These are phyloP conservation scores for Nothomitra cinnamomea DNA, from an alignment of 2,329 filamentous ascomycete genomes.

Conservation along the genomic window DNA sequence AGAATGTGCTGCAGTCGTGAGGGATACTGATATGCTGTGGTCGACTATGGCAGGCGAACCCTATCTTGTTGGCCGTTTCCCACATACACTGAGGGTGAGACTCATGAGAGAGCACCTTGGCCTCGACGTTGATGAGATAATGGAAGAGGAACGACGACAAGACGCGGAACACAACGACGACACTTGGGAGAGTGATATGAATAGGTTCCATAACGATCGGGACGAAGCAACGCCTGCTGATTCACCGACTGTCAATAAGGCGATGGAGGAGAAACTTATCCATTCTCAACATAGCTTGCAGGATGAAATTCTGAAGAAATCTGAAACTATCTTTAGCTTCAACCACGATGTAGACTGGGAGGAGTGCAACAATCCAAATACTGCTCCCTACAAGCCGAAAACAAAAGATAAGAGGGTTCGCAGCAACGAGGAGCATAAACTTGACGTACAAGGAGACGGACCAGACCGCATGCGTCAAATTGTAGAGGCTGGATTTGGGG, in stretches of 20 bases:
- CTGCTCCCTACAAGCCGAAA: constrained; percentile 35
- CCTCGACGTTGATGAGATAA: constrained; percentile 82
- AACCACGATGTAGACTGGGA: constrained; percentile 58
- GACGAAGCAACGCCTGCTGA: constrained; percentile 20
- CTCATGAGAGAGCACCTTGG: constrained; percentile 95
- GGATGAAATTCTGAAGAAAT: constrained; percentile 38
- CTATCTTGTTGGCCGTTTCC: constrained; percentile 81
- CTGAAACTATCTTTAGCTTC: constrained; percentile 46
- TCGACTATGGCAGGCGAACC: constrained; percentile 82
- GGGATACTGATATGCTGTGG: constrained; percentile 83
- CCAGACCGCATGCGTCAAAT: constrained; percentile 57
- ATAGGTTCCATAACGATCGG: constrained; percentile 39
- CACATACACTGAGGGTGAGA: constrained; percentile 79
- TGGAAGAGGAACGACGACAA: constrained; percentile 57
- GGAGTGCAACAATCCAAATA: constrained; percentile 38
- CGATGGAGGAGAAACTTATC: constrained; percentile 17
- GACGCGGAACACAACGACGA: constrained; percentile 41
- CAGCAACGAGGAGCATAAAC: constrained; percentile 43
- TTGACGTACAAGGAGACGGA: constrained; percentile 66
- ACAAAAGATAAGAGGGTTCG: constrained; percentile 42
- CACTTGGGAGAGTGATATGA: constrained; percentile 41
- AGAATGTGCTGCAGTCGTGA: constrained; percentile 75
- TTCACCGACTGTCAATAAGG: constrained; percentile 20
- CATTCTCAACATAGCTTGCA: constrained; percentile 23
- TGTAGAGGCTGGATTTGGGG: constrained; percentile 40